Evolutionary conservation across 2,329 filamentous ascomycete species (phyloP).

Genomic region (Bimuria novae-zelandiae): DNA sequence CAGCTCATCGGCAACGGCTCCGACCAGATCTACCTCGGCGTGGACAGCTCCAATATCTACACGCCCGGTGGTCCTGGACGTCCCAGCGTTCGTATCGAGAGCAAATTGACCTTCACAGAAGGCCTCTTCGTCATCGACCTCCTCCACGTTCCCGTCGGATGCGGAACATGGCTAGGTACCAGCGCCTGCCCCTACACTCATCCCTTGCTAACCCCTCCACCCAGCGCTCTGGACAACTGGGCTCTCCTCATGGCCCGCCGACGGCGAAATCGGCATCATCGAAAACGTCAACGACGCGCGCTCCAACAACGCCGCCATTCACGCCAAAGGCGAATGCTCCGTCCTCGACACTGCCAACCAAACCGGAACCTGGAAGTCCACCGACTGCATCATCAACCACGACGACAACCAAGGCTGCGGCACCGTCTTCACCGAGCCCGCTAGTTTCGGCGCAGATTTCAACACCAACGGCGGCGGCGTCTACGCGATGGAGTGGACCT

Average conservation of each 20-base stretch:
- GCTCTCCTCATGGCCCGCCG: conserved; percentile 40
- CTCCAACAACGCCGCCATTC: conserved; percentile 48
- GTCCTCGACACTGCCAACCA: conserved; percentile 38
- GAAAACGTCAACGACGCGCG: conserved; percentile 47
- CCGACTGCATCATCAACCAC: conserved; percentile 51
- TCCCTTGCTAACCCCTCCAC: neutral
- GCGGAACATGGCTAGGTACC: conserved; percentile 53
- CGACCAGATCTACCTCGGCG: conserved; percentile 47
- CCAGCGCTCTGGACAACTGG: conserved; percentile 31
- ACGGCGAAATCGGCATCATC: conserved; percentile 48
- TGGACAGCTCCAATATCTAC: conserved; percentile 42
- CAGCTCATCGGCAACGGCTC: conserved; percentile 40
- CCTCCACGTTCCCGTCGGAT: conserved; percentile 53
- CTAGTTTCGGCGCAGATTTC: conserved; percentile 33
- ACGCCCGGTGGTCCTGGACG: conserved; percentile 35
- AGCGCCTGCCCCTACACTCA: neutral
- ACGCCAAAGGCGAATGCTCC: conserved; percentile 47
- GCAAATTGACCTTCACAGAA: conserved; percentile 48
- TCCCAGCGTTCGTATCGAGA: conserved; percentile 50
- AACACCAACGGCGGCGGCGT: conserved; percentile 43
- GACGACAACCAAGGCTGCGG: conserved; percentile 31
- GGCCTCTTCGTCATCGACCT: conserved; percentile 53
- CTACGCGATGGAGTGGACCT: conserved; percentile 65
- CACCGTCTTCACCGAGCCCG: conserved; percentile 19
- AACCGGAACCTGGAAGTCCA: conserved; percentile 53